These are phyloP conservation scores for Kwoniella shandongensis DNA, from an alignment of 768 basidiomycete species.

Conservation along the genomic window DNA sequence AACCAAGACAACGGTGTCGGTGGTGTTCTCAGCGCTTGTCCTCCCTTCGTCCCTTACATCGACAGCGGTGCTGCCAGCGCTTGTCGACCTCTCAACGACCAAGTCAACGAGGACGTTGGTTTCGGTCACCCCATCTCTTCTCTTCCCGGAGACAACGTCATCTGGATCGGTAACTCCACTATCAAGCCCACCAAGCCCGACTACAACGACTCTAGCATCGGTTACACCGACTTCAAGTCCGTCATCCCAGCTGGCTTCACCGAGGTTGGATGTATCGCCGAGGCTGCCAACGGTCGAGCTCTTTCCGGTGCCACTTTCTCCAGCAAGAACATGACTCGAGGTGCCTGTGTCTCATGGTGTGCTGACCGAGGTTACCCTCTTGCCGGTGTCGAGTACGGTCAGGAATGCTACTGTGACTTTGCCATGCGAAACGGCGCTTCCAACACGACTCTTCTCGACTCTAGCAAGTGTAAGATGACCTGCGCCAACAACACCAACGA, in stretches of 20 bases:
- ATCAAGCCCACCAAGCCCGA: conserved; percentile 35
- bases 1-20: conserved; percentile 50
- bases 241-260: conserved; percentile 46
- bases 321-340: conserved; percentile 49
- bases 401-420: conserved; percentile 51
- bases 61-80: conserved; percentile 32
- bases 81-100: conserved; percentile 45
- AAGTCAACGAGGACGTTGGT: conserved; percentile 52
- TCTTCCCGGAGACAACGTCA: conserved; percentile 52
- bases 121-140: conserved; percentile 30
- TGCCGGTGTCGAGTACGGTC: conserved; percentile 50
- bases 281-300: conserved; percentile 46
- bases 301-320: conserved; percentile 35
- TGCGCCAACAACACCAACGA: conserved; percentile 48
- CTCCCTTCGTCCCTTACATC: conserved; percentile 52
- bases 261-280: conserved; percentile 51
- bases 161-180: conserved; percentile 46
- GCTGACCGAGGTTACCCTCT: conserved; percentile 39
- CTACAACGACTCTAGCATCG: conserved; percentile 36
- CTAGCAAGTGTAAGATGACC: conserved; percentile 36
- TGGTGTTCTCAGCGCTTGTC: conserved; percentile 44
- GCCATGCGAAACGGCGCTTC: conserved; percentile 47
- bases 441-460: conserved; percentile 45
- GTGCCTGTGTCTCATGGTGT: conserved; percentile 36
- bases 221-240: conserved; percentile 31